Evolutionary conservation across 306 rosid genomes (phyloP).

Genomic region (Castanospermum australe): DNA sequence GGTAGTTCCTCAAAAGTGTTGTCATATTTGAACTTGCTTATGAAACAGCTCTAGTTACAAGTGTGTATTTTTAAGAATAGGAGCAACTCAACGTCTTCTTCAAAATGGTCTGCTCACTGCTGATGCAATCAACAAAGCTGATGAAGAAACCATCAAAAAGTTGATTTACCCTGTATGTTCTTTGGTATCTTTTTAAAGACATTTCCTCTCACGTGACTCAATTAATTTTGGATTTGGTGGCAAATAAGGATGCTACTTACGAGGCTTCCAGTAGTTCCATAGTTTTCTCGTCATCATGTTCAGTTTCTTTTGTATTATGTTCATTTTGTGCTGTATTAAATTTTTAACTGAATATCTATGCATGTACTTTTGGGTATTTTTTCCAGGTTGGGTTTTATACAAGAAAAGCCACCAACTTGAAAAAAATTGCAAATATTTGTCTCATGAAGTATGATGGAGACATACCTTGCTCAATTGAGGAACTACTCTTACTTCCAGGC

Average conservation of each 20-base stretch:
- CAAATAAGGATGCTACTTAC: not conserved
- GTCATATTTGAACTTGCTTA: conserved; percentile 16
- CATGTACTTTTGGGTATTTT: conserved; percentile 4
- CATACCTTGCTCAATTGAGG: conserved; percentile 80
- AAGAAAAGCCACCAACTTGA: conserved; percentile 78
- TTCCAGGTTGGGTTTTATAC: conserved; percentile 89
- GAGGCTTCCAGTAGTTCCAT: not conserved
- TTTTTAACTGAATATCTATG: conserved; percentile 1
- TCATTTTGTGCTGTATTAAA: not conserved
- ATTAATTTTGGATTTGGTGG: conserved; percentile 13
- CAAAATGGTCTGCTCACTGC: conserved; percentile 72
- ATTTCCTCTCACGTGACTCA: not conserved
- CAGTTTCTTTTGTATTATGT: conserved; percentile 5
- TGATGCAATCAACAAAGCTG: conserved; percentile 70
- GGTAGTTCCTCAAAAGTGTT: not conserved
- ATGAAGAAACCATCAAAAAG: conserved; percentile 72
- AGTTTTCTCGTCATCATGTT: conserved; percentile 2
- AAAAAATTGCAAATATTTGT: conserved; percentile 85
- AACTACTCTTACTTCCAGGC: conserved; percentile 87
- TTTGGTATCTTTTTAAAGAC: conserved; percentile 6
- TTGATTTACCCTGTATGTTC: conserved; percentile 84
- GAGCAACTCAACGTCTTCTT: conserved; percentile 80
- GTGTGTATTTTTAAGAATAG: conserved; percentile 47
- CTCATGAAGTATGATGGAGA: conserved; percentile 80
- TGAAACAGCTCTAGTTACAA: conserved; percentile 24